These are phyloP conservation scores for Aspergillus carlsbadensis DNA, from an alignment of 495 filamentous ascomycete species.

Conservation along the genomic window DNA sequence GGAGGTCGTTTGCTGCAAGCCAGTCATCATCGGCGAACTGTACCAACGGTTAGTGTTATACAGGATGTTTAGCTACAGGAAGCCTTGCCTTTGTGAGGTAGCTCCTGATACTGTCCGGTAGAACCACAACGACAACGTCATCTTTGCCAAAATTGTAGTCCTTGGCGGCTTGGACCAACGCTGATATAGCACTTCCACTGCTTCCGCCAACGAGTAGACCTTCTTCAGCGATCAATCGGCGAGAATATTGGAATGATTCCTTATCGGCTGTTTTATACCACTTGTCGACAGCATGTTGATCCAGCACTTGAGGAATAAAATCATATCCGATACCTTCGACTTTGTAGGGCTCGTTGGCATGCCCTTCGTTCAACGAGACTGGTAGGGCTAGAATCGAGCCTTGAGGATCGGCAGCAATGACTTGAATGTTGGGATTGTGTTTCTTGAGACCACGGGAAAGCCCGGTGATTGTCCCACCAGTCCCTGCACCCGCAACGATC, in stretches of 20 bases:
- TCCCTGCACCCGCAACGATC: constrained; percentile 89
- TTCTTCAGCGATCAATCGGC: constrained; percentile 90
- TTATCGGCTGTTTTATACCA: constrained; percentile 98
- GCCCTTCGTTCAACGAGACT: constrained; percentile 69
- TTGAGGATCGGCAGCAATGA: constrained; percentile 88
- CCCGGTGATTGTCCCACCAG: constrained; percentile 93
- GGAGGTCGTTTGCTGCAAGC: constrained; percentile 91
- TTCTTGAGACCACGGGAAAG: constrained; percentile 82
- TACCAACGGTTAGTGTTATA: constrained; percentile 2
- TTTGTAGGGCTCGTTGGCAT: constrained; percentile 85
- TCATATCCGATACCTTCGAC: constrained; percentile 99
- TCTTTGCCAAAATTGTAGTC: constrained; percentile 71
- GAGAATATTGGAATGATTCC: constrained; percentile 85
- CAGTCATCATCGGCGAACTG: constrained; percentile 96
- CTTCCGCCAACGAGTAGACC: constrained; percentile 92
- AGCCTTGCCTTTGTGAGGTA: constrained; percentile 82
- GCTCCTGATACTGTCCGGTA: constrained; percentile 94
- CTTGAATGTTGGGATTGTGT: constrained; percentile 76
- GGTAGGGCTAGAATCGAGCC: constrained; percentile 88
- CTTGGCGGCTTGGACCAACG: constrained; percentile 74
- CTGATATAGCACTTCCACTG: constrained; percentile 89
- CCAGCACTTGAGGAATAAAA: constrained; percentile 92
- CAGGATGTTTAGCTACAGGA: neutral
- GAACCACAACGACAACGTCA: constrained; percentile 83
- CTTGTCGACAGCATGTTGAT: constrained; percentile 76